phyloP scores from a whole-genome alignment of 2,329 filamentous ascomycete genomes.

The Magnaporthiopsis poae region DNA sequence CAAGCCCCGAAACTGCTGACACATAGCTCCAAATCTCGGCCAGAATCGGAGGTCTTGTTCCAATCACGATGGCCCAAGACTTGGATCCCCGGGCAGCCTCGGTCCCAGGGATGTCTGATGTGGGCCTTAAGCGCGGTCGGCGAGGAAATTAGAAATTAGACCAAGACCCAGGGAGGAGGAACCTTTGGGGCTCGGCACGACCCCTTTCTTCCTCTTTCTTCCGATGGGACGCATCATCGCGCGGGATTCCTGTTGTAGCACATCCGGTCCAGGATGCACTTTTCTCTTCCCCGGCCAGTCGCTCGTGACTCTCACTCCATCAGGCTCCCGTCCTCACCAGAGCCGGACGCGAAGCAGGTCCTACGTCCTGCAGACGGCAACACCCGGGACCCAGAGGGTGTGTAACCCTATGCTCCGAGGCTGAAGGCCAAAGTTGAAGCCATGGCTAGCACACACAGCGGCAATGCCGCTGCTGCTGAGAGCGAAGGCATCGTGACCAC shows the following conservation, averaged over 20 bases:
- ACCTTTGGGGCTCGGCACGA: not conserved
- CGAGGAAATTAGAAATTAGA: not conserved
- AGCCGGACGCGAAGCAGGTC: not conserved
- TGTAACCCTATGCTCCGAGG: not conserved
- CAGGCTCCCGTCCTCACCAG: not conserved
- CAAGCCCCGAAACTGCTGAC: not conserved
- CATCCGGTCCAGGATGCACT: not conserved
- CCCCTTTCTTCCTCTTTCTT: not conserved
- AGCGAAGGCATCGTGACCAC: not conserved
- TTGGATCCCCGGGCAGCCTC: too few relatives aligned
- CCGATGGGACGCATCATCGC: not conserved
- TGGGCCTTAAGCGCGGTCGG: not conserved
- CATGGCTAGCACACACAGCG: constrained; percentile 6
- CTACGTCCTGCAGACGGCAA: not conserved
- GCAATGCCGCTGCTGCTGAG: not conserved
- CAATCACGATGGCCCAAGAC: too few relatives aligned
- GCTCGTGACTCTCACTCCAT: not conserved
- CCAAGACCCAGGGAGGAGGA: not conserved
- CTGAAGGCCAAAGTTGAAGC: not conserved
- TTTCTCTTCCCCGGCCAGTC: not conserved
- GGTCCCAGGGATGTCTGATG: too few relatives aligned
- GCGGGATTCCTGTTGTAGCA: not conserved
- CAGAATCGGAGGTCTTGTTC: not conserved
- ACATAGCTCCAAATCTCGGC: not conserved
- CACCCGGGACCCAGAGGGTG: not conserved